These are phyloP conservation scores for Calonectria montana DNA, from an alignment of 2,329 filamentous ascomycete species.

Conservation along the genomic window DNA sequence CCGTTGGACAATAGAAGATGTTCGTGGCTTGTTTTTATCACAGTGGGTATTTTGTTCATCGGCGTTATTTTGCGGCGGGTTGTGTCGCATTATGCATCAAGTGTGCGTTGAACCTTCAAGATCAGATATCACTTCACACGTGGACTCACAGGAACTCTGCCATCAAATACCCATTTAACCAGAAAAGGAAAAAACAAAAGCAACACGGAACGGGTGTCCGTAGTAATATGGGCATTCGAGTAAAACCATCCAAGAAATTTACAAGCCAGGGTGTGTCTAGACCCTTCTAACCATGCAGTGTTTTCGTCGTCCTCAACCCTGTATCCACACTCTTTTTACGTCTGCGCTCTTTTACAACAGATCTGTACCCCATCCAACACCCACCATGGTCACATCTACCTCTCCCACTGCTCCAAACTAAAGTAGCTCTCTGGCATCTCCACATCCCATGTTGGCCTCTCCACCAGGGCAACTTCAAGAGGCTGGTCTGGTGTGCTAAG, in stretches of 20 bases:
- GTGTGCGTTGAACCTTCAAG: background rate
- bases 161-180: background rate
- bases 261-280: constrained; percentile 18
- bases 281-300: constrained; percentile 15
- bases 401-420: constrained; percentile 66
- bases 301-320: constrained; percentile 14
- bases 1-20: background rate
- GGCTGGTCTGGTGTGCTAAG: constrained; percentile 53
- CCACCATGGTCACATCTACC: constrained; percentile 34
- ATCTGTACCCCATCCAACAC: background rate
- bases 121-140: constrained; percentile 2
- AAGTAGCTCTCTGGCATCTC: constrained; percentile 80
- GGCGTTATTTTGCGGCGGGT: background rate
- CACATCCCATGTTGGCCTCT: constrained; percentile 86
- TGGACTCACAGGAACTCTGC: background rate
- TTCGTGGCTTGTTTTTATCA: background rate
- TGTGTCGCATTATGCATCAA: background rate
- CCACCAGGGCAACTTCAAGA: constrained; percentile 87
- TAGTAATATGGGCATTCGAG: constrained; percentile 18
- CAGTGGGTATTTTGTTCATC: background rate
- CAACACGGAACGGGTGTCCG: background rate
- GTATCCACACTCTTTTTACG: background rate
- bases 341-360: background rate
- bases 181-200: background rate
- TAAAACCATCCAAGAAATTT: constrained; percentile 28